Evolutionary conservation across 176 grass and related monocot genomes (phyloP).

Genomic region (Eleusine coracana): DNA sequence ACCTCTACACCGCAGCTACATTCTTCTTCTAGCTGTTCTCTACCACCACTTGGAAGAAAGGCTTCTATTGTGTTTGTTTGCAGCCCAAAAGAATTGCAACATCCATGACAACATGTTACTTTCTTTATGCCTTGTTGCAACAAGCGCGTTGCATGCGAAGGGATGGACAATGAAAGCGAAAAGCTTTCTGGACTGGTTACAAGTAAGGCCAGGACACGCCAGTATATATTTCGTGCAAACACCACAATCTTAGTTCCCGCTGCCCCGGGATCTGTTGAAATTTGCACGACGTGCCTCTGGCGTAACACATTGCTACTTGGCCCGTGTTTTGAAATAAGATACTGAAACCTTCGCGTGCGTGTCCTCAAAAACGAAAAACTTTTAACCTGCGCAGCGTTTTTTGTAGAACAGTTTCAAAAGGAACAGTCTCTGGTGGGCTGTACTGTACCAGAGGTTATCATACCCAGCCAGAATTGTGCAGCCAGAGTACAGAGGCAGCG

Average conservation of each 20-base stretch:
- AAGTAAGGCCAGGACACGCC: neutral
- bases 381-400: too few species aligned
- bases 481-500: neutral
- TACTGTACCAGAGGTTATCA: neutral
- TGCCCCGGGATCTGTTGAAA: too few species aligned
- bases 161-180: neutral
- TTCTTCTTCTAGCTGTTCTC: conserved; percentile 32
- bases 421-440: neutral
- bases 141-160: neutral
- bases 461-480: conserved; percentile 14
- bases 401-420: neutral
- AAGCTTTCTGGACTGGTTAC: neutral
- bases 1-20: conserved; percentile 9
- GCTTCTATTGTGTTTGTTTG: conserved; percentile 40
- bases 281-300: neutral
- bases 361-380: neutral
- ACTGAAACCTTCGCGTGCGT: neutral
- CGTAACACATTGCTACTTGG: neutral
- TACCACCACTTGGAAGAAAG: conserved; percentile 6
- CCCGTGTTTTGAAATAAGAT: neutral
- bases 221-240: neutral
- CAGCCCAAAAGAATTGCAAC: conserved; percentile 3
- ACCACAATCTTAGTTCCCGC: too few species aligned
- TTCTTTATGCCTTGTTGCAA: neutral
- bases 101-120: conserved; percentile 28